Evolutionary conservation across 345 rosid species (phyloP), one percentile per base, ranked within the genome.

Genomic region (Erodium maritimum): DNA sequence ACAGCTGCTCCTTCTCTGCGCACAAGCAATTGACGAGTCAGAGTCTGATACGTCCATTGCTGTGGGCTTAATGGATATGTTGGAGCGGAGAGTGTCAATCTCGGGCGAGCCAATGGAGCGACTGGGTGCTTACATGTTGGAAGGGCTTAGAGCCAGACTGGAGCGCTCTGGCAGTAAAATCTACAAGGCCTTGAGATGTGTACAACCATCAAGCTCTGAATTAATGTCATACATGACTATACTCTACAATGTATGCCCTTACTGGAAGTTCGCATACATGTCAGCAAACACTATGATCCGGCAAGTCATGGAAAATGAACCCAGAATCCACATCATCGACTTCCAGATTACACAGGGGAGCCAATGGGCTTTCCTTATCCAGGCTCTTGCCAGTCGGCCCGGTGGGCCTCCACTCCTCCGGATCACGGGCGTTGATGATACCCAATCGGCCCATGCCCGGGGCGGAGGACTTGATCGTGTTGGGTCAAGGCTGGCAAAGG

Each of bases 11-110:
- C 19, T 80, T 57, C 67, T 69, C 50, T 88, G 88, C 17, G 99
- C 95, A 23, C 68, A 81, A 33, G 85, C 86, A 1, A 66, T 93
- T 4, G 33, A 25, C n/a, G 33, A 25, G 33, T 62, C 79, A 10
- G 79, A 83, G 11, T 71, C 51, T 18, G 88, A 85, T 63, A 60
- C 65, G 17, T 59, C 77, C 6, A 71, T 75, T 59, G 83, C 89
- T 1, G 79, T 59, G 24, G 82, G 76, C 46, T 74, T 84, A 19
- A 84, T 93, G 71, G 79, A 73, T 21, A 75, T 74, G 55, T 62
- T 93, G 83, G 99, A 87, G 67, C 82, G 78, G 69, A 87, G 78
- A 91, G 99, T 93, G 22, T 89, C 99, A 0, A 87, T 93, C 56
- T 80, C 82, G 5, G 96, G 99, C 23, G 91, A 77, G 54, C 95